Percentiles rank a stretch among this genome's conserved stretches.
Evolutionary conservation across 1,284 basidiomycete species (phyloP).

Genomic region (Vanrija sp.): DNA sequence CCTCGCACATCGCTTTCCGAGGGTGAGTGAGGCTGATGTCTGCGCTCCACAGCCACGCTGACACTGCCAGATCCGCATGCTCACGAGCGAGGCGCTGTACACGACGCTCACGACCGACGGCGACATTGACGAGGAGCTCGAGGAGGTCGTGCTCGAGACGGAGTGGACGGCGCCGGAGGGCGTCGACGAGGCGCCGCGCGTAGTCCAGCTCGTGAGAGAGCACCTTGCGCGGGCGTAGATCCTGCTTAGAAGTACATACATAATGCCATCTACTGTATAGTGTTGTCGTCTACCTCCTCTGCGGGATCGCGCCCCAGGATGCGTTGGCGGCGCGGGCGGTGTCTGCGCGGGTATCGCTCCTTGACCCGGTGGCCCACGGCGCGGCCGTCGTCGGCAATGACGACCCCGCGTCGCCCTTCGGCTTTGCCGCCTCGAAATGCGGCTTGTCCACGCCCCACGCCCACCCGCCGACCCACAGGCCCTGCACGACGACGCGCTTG

Average conservation of each 20-base stretch:
- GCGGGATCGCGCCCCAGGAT: neutral
- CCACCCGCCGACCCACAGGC: conserved; percentile 77
- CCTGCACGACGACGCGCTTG: conserved; percentile 95
- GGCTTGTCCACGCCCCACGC: conserved; percentile 26
- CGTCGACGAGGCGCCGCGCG: conserved; percentile 8
- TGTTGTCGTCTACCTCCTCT: too few relatives aligned
- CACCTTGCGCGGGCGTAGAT: neutral
- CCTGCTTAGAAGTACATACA: neutral
- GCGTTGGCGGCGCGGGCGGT: too few relatives aligned
- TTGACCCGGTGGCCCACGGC: neutral
- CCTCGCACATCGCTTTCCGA: conserved; percentile 71
- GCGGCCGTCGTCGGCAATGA: conserved; percentile 1
- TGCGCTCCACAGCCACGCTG: neutral
- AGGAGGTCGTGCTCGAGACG: conserved; percentile 73
- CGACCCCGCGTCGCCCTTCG: neutral
- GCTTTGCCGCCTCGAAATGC: neutral
- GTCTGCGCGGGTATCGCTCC: too few relatives aligned
- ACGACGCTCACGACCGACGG: conserved; percentile 63
- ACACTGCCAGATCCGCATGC: conserved; percentile 61
- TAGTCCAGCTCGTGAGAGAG: conserved; percentile 13
- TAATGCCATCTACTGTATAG: neutral
- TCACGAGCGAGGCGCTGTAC: conserved; percentile 77
- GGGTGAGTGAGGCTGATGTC: conserved; percentile 58
- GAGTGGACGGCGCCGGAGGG: conserved; percentile 57
- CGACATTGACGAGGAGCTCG: conserved; percentile 66